These are phyloP conservation scores for Eucalyptus cloeziana DNA, from an alignment of 345 rosid genomes.

Conservation along the genomic window DNA sequence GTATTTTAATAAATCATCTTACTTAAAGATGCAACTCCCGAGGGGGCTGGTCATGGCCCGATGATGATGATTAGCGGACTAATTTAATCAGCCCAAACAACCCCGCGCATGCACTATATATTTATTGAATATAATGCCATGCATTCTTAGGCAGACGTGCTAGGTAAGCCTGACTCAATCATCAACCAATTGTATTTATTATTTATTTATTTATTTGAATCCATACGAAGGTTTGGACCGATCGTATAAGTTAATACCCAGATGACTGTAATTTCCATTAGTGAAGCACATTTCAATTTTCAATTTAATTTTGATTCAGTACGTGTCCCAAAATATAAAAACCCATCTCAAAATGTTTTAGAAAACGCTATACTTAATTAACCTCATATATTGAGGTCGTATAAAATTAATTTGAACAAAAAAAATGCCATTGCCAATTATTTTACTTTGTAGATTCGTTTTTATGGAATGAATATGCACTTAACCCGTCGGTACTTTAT, in stretches of 20 bases:
- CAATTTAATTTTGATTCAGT: background rate
- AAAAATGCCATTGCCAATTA: too few relatives aligned
- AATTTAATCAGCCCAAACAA: background rate
- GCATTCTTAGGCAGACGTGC: background rate
- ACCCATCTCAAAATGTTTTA: too few relatives aligned
- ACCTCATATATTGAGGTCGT: too few relatives aligned
- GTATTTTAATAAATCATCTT: too few relatives aligned
- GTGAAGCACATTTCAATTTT: background rate
- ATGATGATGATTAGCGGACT: background rate
- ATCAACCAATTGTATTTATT: too few relatives aligned
- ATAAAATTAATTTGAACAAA: background rate
- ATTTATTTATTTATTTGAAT: too few relatives aligned
- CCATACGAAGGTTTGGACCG: background rate
- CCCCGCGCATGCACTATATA: background rate
- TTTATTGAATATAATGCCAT: background rate
- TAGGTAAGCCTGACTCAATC: background rate
- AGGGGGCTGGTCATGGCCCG: background rate
- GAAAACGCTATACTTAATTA: too few relatives aligned
- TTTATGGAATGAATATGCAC: too few relatives aligned
- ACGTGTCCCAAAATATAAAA: too few relatives aligned
- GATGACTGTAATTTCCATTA: background rate
- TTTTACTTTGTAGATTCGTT: fast-evolving
- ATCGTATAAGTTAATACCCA: background rate
- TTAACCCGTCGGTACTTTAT: fast-evolving
- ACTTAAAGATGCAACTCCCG: too few relatives aligned